Evolutionary conservation across 768 basidiomycete genomes (phyloP).

Genomic region (Naganishia kalamii): DNA sequence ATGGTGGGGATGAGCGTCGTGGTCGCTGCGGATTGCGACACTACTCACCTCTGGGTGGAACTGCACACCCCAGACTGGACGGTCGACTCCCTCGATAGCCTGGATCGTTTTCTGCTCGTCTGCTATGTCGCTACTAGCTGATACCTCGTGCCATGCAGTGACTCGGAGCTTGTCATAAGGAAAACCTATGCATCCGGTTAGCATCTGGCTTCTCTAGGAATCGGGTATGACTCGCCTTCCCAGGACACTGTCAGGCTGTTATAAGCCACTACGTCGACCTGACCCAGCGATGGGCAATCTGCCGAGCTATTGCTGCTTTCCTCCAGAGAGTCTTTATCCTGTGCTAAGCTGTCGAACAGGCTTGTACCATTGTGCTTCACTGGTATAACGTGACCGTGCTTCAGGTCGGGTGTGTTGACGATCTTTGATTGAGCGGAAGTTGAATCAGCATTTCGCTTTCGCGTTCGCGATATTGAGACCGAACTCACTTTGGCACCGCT

Average conservation of each 20-base stretch:
- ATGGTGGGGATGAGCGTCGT: not conserved
- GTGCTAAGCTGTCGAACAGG: conserved; percentile 10
- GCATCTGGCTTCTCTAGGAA: not conserved
- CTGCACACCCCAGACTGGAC: conserved; percentile 43
- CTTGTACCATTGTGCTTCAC: conserved; percentile 21
- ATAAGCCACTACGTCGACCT: conserved; percentile 44
- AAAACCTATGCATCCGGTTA: conserved; percentile 26
- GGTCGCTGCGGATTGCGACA: not conserved
- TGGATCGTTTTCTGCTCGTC: not conserved
- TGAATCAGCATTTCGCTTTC: not conserved
- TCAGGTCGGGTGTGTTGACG: conserved; percentile 40
- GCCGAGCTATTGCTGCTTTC: not conserved
- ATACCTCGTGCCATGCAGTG: conserved; percentile 35
- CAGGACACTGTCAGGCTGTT: conserved; percentile 41
- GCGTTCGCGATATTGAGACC: not conserved
- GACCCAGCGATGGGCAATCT: not conserved
- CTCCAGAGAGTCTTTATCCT: not conserved
- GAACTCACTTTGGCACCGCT: conserved; percentile 39
- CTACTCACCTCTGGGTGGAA: conserved; percentile 44
- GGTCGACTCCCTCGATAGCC: conserved; percentile 40
- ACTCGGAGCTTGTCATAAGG: conserved; percentile 38
- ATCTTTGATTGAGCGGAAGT: conserved; percentile 28
- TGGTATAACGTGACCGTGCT: conserved; percentile 44
- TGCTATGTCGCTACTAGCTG: conserved; percentile 2
- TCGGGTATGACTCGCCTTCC: not conserved